These are phyloP conservation scores for Suhomyces sp. DNA, from an alignment of 805 yeast species.

Conservation along the genomic window DNA sequence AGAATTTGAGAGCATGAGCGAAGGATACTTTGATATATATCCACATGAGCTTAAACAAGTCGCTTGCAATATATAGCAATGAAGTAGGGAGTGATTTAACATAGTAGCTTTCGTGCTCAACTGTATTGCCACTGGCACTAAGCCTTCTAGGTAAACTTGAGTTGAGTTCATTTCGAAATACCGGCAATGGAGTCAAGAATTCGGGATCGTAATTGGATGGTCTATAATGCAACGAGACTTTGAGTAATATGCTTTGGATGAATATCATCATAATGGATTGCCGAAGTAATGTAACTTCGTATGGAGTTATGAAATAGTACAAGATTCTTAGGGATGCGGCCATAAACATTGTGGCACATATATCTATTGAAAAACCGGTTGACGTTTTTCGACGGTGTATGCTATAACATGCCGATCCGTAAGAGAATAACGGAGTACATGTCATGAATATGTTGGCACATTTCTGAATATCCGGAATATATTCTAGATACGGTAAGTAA, in stretches of 20 bases:
- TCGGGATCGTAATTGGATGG: constrained; percentile 36
- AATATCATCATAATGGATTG: constrained; percentile 85
- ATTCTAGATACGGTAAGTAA: constrained; percentile 21
- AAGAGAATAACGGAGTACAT: constrained; percentile 81
- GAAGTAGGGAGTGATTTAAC: neutral
- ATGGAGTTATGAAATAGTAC: constrained; percentile 77
- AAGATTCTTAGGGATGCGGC: constrained; percentile 71
- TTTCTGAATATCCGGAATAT: constrained; percentile 43
- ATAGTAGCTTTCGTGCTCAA: constrained; percentile 16
- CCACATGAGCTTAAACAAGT: constrained; percentile 6
- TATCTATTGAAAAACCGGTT: constrained; percentile 84
- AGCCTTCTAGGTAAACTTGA: constrained; percentile 19
- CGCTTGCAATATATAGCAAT: constrained; percentile 4
- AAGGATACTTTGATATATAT: constrained; percentile 12
- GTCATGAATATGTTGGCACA: constrained; percentile 65
- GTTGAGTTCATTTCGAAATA: constrained; percentile 26
- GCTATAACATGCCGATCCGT: constrained; percentile 76
- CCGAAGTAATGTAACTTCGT: constrained; percentile 71
- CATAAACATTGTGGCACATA: constrained; percentile 86
- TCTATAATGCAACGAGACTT: constrained; percentile 60
- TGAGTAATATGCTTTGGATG: constrained; percentile 65
- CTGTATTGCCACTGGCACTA: constrained; percentile 10
- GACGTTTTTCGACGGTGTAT: constrained; percentile 64
- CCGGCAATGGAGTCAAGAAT: constrained; percentile 25
- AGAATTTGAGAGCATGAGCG: constrained; percentile 48